Percentiles rank a stretch among this genome's conserved stretches.
Conservation (phyloP, 176 grass and related monocot genomes). For the Rhynchospora tenuis region DNA sequence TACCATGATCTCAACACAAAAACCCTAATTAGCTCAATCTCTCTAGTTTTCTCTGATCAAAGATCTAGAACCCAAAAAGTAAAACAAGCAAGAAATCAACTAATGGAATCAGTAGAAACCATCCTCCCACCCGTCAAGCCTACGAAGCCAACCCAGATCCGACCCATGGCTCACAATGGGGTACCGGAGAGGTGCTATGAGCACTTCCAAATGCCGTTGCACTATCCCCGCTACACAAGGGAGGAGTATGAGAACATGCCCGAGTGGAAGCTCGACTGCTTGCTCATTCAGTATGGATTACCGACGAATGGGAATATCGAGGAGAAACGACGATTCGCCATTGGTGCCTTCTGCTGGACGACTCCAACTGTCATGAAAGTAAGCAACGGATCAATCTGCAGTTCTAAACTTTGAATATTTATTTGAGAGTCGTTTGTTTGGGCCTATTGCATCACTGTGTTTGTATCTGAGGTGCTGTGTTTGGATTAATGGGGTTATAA, state of each 20-base stretch:
- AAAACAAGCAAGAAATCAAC: not conserved
- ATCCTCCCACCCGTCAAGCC: not conserved
- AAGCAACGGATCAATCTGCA: constrained; percentile 25
- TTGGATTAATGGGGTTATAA: not conserved
- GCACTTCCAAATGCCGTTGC: constrained; percentile 35
- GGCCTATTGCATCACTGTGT: not conserved
- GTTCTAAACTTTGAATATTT: constrained; percentile 24
- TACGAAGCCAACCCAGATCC: not conserved
- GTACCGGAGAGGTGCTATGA: not conserved
- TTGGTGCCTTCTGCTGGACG: constrained; percentile 31
- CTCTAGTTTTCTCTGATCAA: not conserved
- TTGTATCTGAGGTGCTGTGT: not conserved
- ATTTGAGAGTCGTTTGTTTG: constrained; percentile 7
- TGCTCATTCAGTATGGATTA: constrained; percentile 31
- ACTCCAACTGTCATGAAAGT: constrained; percentile 14
- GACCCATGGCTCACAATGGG: not conserved
- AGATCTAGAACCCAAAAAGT: not conserved
- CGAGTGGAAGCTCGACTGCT: constrained; percentile 30
- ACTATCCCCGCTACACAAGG: constrained; percentile 29
- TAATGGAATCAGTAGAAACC: constrained; percentile 18
- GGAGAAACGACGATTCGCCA: constrained; percentile 27
- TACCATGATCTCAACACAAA: constrained; percentile 17
- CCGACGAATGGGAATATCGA: constrained; percentile 14
- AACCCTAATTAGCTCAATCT: constrained; percentile 5
- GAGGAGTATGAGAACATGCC: constrained; percentile 36